Conservation (phyloP, 192 early-diverging fungal species). For the Entomortierella parvispora region DNA sequence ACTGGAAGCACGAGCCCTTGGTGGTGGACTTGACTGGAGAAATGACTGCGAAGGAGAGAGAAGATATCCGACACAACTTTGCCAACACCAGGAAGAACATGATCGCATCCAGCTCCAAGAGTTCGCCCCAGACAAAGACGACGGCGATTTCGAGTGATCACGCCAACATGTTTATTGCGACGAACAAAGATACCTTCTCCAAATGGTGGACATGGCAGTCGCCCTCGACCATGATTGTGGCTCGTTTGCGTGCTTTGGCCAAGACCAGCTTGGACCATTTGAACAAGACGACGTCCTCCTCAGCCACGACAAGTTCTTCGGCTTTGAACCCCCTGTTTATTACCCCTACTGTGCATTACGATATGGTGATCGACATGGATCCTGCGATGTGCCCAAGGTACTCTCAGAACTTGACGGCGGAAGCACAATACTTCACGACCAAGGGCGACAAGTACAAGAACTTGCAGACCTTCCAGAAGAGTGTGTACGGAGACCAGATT, state of each 20-base stretch:
- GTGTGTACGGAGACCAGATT: slow-evolving; percentile 66
- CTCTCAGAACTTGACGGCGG: slow-evolving; percentile 66
- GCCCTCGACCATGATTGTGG: slow-evolving; percentile 66
- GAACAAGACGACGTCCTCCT: slow-evolving; percentile 28
- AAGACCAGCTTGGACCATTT: slow-evolving; percentile 61
- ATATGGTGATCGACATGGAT: slow-evolving; percentile 76
- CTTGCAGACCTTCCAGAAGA: slow-evolving; percentile 59
- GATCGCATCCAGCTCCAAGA: slow-evolving; percentile 14
- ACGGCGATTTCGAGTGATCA: slow-evolving; percentile 46
- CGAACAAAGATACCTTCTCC: slow-evolving; percentile 67
- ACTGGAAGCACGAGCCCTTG: slow-evolving; percentile 81
- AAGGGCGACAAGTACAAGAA: slow-evolving; percentile 79
- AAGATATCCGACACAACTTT: slow-evolving; percentile 64
- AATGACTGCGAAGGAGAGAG: slow-evolving; percentile 57
- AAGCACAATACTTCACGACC: slow-evolving; percentile 56
- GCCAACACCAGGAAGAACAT: slow-evolving; percentile 59
- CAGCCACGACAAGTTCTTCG: slow-evolving; percentile 26
- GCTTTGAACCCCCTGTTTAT: slow-evolving; percentile 76
- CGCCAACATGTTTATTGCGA: slow-evolving; percentile 74
- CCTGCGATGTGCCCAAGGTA: slow-evolving; percentile 67
- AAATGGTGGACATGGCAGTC: slow-evolving; percentile 66
- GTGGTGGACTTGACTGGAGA: slow-evolving; percentile 82
- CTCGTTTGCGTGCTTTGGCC: slow-evolving; percentile 74
- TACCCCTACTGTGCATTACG: slow-evolving; percentile 82
- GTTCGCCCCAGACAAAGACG: slow-evolving; percentile 22